phyloP scores from a whole-genome alignment of 2,329 filamentous ascomycete species.

The Elsinoe necatrix region DNA sequence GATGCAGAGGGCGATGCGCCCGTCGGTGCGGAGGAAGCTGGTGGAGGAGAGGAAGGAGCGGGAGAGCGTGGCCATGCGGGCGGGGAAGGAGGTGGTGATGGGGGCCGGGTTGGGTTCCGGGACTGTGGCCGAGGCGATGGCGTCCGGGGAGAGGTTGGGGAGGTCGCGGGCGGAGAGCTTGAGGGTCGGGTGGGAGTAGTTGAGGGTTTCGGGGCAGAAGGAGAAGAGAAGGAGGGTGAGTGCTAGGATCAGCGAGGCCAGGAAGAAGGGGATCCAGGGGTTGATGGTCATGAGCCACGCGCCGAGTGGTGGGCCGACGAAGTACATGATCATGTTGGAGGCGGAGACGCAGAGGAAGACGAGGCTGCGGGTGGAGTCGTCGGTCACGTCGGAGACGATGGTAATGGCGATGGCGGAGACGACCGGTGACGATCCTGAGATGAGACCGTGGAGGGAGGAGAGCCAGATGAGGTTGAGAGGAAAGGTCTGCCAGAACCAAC shows the following conservation, averaged over 20 bases:
- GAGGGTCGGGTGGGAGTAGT: conserved; percentile 20
- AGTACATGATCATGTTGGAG: conserved; percentile 23
- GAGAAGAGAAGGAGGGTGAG: conserved; percentile 19
- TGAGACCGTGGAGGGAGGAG: conserved; percentile 24
- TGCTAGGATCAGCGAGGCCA: conserved; percentile 21
- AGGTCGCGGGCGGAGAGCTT: not conserved
- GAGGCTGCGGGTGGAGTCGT: conserved; percentile 23
- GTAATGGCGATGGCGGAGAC: conserved; percentile 25
- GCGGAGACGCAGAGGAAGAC: conserved; percentile 28
- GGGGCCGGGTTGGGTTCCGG: not conserved
- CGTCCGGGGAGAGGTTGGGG: not conserved
- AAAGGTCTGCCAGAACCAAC: conserved; percentile 30
- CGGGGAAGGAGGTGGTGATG: conserved; percentile 8
- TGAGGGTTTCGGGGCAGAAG: conserved; percentile 29
- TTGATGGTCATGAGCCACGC: conserved; percentile 29
- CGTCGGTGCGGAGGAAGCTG: conserved; percentile 26
- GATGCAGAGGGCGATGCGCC: conserved; percentile 27
- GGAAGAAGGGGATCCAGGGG: conserved; percentile 28
- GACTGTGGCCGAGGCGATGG: not conserved
- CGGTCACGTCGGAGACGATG: conserved; percentile 27
- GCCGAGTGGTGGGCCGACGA: conserved; percentile 28
- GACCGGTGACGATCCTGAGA: conserved; percentile 25
- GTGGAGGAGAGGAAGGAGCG: conserved; percentile 20
- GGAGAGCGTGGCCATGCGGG: not conserved
- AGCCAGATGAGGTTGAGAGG: conserved; percentile 28